Conservation (phyloP, 2,329 filamentous ascomycete species). For the Aspergillus ruber region DNA sequence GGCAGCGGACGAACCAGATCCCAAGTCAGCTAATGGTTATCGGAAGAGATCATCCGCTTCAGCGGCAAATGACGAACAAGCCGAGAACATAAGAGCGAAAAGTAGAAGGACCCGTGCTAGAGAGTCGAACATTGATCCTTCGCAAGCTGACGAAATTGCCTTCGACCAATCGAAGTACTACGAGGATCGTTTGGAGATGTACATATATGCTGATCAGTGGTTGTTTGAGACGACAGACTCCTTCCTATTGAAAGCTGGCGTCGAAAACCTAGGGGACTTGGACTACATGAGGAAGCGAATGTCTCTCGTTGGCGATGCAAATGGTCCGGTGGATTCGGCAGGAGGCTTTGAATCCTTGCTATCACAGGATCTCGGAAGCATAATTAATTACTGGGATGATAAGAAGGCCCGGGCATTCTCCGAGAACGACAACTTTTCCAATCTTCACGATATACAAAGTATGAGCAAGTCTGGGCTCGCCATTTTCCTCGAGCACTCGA, state of each 20-base stretch:
- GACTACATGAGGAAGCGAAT: constrained; percentile 30
- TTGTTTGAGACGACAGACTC: constrained; percentile 50
- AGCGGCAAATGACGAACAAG: constrained; percentile 52
- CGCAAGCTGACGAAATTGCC: constrained; percentile 41
- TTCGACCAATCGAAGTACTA: constrained; percentile 51
- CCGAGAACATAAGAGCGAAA: constrained; percentile 51
- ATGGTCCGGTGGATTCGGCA: constrained; percentile 11
- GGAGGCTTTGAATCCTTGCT: constrained; percentile 22
- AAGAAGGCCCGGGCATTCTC: constrained; percentile 38
- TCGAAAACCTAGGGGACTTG: constrained; percentile 41
- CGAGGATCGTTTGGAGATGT: constrained; percentile 49
- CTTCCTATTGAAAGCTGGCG: constrained; percentile 47
- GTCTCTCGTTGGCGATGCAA: constrained; percentile 9
- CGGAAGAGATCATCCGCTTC: constrained; percentile 58
- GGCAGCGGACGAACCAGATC: constrained; percentile 22
- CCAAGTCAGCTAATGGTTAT: constrained; percentile 35
- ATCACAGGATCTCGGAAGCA: constrained; percentile 40
- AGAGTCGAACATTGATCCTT: constrained; percentile 48
- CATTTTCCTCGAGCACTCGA: constrained; percentile 53
- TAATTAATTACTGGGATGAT: constrained; percentile 41
- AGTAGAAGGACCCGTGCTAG: constrained; percentile 57
- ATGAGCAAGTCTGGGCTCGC: constrained; percentile 44
- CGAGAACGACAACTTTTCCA: constrained; percentile 44
- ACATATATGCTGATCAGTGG: constrained; percentile 51
- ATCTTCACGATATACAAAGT: constrained; percentile 43